Percentiles rank a stretch among this genome's conserved stretches.
Evolutionary conservation across 306 rosid genomes (phyloP).

Genomic region (Trifolium subterraneum): DNA sequence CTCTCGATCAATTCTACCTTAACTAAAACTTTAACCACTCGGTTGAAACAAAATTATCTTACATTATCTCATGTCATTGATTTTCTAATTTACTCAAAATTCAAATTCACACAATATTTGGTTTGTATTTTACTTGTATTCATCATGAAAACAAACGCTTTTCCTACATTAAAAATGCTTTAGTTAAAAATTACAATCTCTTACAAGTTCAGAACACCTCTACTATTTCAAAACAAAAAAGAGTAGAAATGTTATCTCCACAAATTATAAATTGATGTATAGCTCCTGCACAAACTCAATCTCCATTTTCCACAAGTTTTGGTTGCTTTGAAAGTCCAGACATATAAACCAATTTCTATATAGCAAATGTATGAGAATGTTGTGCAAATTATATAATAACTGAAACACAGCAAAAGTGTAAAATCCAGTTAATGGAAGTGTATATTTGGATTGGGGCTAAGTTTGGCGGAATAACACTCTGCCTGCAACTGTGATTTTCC

Average conservation of each 20-base stretch:
- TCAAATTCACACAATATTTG: neutral
- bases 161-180: neutral
- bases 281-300: neutral
- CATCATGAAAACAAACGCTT: neutral
- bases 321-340: conserved; percentile 3
- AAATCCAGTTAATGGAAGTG: neutral
- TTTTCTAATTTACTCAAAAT: neutral
- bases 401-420: neutral
- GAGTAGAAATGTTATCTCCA: neutral
- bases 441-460: neutral
- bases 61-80: neutral
- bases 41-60: neutral
- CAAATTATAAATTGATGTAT: neutral
- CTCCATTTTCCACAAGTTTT: conserved; percentile 4
- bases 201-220: neutral
- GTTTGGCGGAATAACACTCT: neutral
- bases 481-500: neutral
- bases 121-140: neutral
- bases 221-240: neutral
- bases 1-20: neutral
- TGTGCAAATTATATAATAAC: neutral
- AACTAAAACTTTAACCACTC: neutral
- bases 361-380: neutral
- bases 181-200: neutral
- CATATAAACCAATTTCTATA: conserved; percentile 6